Evolutionary conservation across 306 rosid species (phyloP).

Genomic region (Trifolium fragiferum): DNA sequence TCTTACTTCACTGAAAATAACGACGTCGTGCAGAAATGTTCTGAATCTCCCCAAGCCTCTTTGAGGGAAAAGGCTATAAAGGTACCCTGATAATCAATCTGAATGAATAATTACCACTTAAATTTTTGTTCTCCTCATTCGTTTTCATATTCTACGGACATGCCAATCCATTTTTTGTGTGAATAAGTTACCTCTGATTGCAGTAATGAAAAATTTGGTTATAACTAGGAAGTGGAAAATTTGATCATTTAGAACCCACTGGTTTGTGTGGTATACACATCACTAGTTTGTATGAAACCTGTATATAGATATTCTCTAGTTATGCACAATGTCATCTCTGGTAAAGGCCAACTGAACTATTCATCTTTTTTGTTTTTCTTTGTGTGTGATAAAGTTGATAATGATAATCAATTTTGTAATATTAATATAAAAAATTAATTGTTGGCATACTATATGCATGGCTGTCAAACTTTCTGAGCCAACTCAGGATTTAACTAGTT

Average conservation of each 20-base stretch:
- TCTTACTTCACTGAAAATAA: conserved; percentile 77
- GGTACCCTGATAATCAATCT: conserved; percentile 52
- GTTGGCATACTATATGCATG: too few relatives aligned
- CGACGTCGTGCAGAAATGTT: conserved; percentile 76
- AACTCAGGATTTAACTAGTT: too few relatives aligned
- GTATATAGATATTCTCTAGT: not conserved
- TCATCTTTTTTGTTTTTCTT: not conserved
- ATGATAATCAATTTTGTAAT: too few relatives aligned
- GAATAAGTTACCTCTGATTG: conserved; percentile 11
- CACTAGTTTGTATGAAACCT: conserved; percentile 19
- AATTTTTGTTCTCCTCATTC: not conserved
- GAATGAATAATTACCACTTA: not conserved
- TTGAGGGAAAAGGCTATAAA: conserved; percentile 89
- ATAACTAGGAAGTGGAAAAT: conserved; percentile 26
- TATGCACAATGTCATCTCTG: not conserved
- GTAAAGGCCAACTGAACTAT: conserved; percentile 4
- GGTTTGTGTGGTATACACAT: conserved; percentile 7
- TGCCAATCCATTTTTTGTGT: not conserved
- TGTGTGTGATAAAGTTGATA: too few relatives aligned
- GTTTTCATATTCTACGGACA: conserved; percentile 9
- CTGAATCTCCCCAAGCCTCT: conserved; percentile 96
- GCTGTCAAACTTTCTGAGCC: too few relatives aligned
- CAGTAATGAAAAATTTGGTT: conserved; percentile 2
- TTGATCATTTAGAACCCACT: conserved; percentile 25
- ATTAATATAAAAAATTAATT: too few relatives aligned